phyloP scores from a whole-genome alignment of 495 filamentous ascomycete species.

The Penicillium odoratum region DNA sequence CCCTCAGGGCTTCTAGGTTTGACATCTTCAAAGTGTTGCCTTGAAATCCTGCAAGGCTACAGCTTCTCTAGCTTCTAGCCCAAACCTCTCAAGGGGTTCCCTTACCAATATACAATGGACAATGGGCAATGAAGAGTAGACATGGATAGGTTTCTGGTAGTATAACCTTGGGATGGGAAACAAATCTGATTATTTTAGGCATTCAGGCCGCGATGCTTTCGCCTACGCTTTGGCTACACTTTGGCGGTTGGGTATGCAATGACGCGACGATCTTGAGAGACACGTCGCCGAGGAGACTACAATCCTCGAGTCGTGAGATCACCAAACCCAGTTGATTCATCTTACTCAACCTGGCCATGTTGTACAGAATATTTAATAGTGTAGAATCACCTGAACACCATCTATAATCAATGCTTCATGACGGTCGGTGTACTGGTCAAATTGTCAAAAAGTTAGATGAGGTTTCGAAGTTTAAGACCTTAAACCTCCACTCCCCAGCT shows the following conservation, averaged over 20 bases:
- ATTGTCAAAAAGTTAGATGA: background rate
- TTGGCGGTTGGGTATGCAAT: constrained; percentile 31
- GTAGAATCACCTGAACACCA: background rate
- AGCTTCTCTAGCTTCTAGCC: no score
- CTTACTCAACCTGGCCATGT: background rate
- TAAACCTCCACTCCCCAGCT: background rate
- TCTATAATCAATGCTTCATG: constrained; percentile 5
- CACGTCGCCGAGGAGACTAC: constrained; percentile 28
- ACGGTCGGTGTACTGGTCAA: constrained; percentile 1
- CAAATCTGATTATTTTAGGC: background rate
- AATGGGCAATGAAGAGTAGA: background rate
- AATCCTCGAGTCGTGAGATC: constrained; percentile 21
- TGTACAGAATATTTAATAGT: background rate
- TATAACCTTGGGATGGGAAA: background rate
- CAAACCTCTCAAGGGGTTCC: no score
- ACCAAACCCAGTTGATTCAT: background rate
- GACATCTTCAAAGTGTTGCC: no score
- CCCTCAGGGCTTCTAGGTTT: no score
- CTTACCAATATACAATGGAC: background rate
- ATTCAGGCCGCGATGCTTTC: constrained; percentile 7
- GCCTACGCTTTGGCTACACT: constrained; percentile 1
- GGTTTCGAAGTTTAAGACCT: background rate
- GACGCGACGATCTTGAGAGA: constrained; percentile 21
- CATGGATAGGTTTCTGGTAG: background rate
- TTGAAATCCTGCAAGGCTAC: no score